Base-by-base conservation (phyloP, 495 filamentous ascomycete genomes). In the Oidiodendron maius region DNA sequence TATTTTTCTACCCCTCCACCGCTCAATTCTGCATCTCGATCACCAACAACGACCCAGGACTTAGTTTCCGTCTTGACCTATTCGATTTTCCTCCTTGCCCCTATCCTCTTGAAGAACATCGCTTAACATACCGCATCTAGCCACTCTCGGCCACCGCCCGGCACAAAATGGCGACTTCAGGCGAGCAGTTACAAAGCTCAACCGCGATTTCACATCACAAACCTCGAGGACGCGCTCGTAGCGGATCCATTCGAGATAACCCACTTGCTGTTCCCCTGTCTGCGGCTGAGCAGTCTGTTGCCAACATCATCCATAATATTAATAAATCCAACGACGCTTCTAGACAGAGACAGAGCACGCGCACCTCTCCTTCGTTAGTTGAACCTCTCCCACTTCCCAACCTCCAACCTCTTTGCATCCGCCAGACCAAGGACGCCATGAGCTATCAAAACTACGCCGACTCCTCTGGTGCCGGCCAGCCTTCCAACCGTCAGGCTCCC, bases 391-490 rank as follows among this genome's bases (percentile, higher is more conserved):
- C 20, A 18, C 6, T 21, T 17, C 43, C 43, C 25, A 5, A 21
- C 11, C 17, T 15, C 43, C 3, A 46, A 8, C 43, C 5, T 20
- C 13, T 37, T 12, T 9, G 11, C 6, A 23, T 3, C 6, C n/a
- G 2, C n/a, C 44, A 3, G n/a, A 25, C 25, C 2, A 23, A 21
- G 5, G 20, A 23, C 4, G 10, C 3, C 1, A 54, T 51, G 51
- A 52, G 41, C 22, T 59, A 46, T 17, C 48, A 52, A 24, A 54
- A 57, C 23, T 61, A 61, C 22, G 28, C 40, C n/a, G 58, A 61
- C 18, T 32, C 34, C 2, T 42, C 51, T 9, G 30, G 25, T 5
- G 35, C 22, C 16, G 45, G 44, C 6, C 24, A 44, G 32, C 15
- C 30, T 9, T 55, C 57, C 25, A 46, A 50, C 20, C 52, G 59